A percentile compares a stretch with the other conserved stretches of the same genome.
Evolutionary conservation across 495 filamentous ascomycete genomes (phyloP).

Genomic region (Podospora bellae-mahoneyi): DNA sequence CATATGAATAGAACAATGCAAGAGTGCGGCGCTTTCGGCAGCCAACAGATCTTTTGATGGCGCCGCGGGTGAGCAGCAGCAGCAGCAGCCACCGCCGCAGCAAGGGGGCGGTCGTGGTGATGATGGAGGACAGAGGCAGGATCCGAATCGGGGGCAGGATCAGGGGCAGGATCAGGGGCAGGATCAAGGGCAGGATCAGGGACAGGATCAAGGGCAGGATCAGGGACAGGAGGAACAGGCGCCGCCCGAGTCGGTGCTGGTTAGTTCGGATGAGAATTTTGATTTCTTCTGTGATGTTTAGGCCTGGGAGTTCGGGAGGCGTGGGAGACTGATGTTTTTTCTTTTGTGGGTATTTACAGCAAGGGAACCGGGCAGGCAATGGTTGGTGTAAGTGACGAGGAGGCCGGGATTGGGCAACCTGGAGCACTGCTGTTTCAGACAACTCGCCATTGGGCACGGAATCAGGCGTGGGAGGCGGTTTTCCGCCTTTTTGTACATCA

Average conservation of each 20-base stretch:
- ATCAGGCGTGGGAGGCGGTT: not conserved
- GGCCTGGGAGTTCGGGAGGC: not conserved
- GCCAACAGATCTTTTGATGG: slow-evolving; percentile 25
- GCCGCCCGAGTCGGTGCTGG: slow-evolving; percentile 21
- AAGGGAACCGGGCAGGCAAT: no score
- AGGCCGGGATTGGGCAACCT: no score
- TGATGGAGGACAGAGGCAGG: no score
- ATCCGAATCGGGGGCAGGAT: no score
- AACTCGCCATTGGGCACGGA: not conserved
- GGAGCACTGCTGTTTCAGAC: no score
- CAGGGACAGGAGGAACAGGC: not conserved
- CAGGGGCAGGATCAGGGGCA: not conserved
- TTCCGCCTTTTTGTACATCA: not conserved
- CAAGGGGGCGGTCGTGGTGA: not conserved
- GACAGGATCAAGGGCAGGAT: no score
- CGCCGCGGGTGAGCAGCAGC: no score
- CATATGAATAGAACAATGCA: slow-evolving; percentile 30
- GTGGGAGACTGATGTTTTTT: not conserved
- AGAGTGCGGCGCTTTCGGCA: slow-evolving; percentile 23
- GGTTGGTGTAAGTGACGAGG: no score
- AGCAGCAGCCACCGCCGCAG: no score
- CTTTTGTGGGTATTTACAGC: no score
- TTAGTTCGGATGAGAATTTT: slow-evolving; percentile 35
- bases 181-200: no score
- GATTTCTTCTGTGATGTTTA: slow-evolving; percentile 38